Base-by-base conservation (phyloP, 2,329 filamentous ascomycete species). In the Aureobasidium sp. region DNA sequence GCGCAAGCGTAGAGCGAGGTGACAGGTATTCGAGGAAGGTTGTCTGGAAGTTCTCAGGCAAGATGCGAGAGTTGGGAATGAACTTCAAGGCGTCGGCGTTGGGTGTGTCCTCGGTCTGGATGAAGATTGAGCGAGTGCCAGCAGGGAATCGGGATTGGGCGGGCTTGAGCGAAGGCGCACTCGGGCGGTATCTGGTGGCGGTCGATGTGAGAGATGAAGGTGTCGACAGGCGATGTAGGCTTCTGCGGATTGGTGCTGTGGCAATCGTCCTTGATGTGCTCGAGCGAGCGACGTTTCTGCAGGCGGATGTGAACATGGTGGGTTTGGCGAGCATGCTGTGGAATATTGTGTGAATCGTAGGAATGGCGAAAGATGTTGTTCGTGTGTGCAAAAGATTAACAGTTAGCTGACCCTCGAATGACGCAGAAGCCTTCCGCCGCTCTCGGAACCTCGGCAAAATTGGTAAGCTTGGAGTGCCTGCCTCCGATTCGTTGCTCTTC, bases 1-100 rank as follows among this genome's bases (percentile, higher is more conserved):
- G 89, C 30, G 91, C 83, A 66, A 97, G 86, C 3, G 94, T 97
- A 41, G 90, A 88, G 61, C 94, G 88, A 39, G 94, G 91, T 67
- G 85, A 89, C 61, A 96, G 81, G 74, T 97, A 99, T 78, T 99
- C 94, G 73, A 97, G 83, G 75, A 92, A 97, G 8, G 90, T 83
- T 2, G 87, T 85, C 7, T 83, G 77, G 65, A 96, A 79, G 58
- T 79, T 80, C 66, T 88, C 81, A 27, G 94, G 93, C 1, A 99
- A 83, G 57, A 99, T 86, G 44, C 84, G 84, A 75, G 91, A 86
- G 76, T 97, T 96, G 2, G 94, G 94, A 42, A 95, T 83, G 77
- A 99, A 99, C 78, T 99, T 99, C 21, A 77, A 68, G 72, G 84
- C 92, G 78, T 97, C 91, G n/a, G 86, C 81, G 76, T 99, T 99